These are phyloP conservation scores for Protoeuglena noctilucae DNA, from an alignment of 139 green algal genomes.

Conservation along the genomic window DNA sequence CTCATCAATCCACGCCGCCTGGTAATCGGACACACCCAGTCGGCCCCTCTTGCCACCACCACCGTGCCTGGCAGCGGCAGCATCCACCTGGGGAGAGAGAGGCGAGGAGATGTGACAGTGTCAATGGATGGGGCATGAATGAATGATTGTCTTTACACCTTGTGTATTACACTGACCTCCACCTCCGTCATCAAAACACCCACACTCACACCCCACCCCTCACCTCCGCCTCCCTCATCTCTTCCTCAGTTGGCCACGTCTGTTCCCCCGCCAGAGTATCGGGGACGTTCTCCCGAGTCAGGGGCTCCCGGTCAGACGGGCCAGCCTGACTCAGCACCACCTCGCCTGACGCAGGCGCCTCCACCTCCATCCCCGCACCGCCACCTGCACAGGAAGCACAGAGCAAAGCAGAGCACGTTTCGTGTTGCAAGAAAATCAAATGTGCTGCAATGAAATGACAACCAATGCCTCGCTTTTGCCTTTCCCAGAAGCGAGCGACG, in stretches of 20 bases:
- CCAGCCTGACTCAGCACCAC: constrained; percentile 13
- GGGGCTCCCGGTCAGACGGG: constrained; percentile 25
- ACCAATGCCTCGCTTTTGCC: too few relatives aligned
- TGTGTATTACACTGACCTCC: too few relatives aligned
- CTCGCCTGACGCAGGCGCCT: constrained; percentile 10
- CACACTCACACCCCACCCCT: constrained; percentile 5
- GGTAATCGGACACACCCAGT: constrained; percentile 76
- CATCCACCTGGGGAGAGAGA: background rate
- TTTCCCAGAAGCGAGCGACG: constrained; percentile 30
- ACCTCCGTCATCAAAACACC: background rate
- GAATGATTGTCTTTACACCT: background rate
- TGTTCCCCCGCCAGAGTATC: constrained; percentile 51
- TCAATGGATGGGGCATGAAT: too few relatives aligned
- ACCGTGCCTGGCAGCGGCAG: constrained; percentile 7
- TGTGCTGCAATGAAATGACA: too few relatives aligned
- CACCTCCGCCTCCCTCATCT: constrained; percentile 30
- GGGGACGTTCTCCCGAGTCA: constrained; percentile 46
- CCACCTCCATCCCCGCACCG: background rate
- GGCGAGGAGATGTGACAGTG: background rate
- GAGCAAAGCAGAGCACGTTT: too few relatives aligned
- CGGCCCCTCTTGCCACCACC: constrained; percentile 16
- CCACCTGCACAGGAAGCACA: constrained; percentile 52
- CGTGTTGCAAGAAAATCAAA: too few relatives aligned
- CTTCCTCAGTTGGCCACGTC: constrained; percentile 83
- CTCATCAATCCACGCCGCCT: constrained; percentile 61